Conservation (phyloP, 1,139 yeast species). For the Hanseniaspora uvarum region DNA sequence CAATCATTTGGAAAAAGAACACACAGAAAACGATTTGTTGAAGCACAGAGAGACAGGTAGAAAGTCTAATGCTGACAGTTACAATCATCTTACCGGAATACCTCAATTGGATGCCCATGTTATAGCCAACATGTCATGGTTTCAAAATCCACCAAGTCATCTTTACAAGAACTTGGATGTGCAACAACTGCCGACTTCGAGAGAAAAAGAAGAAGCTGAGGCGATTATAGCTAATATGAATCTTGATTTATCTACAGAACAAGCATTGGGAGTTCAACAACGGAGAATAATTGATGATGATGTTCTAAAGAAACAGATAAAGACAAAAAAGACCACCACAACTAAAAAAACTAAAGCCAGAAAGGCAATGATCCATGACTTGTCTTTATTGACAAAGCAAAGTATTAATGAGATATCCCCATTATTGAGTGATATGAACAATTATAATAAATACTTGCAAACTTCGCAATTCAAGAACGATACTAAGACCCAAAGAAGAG, state of each 20-base stretch:
- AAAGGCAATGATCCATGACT: background rate
- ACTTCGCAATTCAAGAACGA: conserved; percentile 26
- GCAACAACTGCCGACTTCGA: background rate
- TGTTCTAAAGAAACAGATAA: background rate
- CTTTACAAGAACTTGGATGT: background rate
- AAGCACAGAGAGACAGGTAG: too few species aligned
- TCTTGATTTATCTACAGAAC: background rate
- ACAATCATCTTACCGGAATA: conserved; percentile 14
- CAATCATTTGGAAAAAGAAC: background rate
- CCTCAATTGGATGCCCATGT: conserved; percentile 7
- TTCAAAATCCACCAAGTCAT: background rate
- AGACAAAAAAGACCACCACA: background rate
- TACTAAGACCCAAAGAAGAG: conserved; percentile 31
- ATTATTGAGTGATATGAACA: background rate
- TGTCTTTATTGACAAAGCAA: conserved; percentile 9
- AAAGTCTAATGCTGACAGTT: background rate
- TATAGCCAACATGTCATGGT: conserved; percentile 8
- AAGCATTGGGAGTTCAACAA: background rate
- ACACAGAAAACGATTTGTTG: background rate
- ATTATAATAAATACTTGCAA: background rate
- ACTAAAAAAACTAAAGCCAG: background rate
- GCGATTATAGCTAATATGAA: background rate
- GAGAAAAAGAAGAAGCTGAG: background rate
- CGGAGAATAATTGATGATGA: background rate
- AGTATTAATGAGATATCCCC: conserved; percentile 12